Evolutionary conservation across 352 stramenopile species (phyloP).

Genomic region (Globisporangium yorkense): DNA sequence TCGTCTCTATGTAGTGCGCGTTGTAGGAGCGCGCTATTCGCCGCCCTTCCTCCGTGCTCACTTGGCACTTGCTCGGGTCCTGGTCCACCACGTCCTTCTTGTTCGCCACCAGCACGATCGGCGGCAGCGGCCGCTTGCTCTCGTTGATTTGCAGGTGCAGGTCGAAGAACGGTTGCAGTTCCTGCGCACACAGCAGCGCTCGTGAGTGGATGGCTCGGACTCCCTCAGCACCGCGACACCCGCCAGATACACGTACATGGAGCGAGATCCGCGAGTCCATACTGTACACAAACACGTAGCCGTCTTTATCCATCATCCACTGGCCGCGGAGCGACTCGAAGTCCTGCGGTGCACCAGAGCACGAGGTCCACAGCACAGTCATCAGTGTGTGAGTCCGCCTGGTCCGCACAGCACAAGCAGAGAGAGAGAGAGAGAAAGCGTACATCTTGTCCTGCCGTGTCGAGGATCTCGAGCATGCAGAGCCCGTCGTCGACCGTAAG

Average conservation of each 20-base stretch:
- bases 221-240: neutral
- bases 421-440: slow-evolving; percentile 5
- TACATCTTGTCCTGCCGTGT: slow-evolving; percentile 87
- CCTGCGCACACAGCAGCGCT: slow-evolving; percentile 17
- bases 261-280: slow-evolving; percentile 87
- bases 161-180: slow-evolving; percentile 87
- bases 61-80: slow-evolving; percentile 75
- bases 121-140: slow-evolving; percentile 60
- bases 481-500: slow-evolving; percentile 80
- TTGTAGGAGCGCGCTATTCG: slow-evolving; percentile 85
- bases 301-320: slow-evolving; percentile 91
- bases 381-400: too few relatives aligned
- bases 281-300: slow-evolving; percentile 90
- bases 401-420: too few relatives aligned
- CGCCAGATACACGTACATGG: slow-evolving; percentile 34
- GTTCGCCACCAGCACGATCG: slow-evolving; percentile 87
- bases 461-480: slow-evolving; percentile 88
- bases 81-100: slow-evolving; percentile 86
- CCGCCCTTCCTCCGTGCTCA: slow-evolving; percentile 79
- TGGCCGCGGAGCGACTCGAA: slow-evolving; percentile 86
- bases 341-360: slow-evolving; percentile 28
- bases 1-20: slow-evolving; percentile 85
- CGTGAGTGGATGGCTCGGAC: neutral
- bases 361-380: neutral
- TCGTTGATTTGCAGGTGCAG: slow-evolving; percentile 88